Conservation (phyloP, 2,329 filamentous ascomycete genomes). For the Apiospora saccharicola region DNA sequence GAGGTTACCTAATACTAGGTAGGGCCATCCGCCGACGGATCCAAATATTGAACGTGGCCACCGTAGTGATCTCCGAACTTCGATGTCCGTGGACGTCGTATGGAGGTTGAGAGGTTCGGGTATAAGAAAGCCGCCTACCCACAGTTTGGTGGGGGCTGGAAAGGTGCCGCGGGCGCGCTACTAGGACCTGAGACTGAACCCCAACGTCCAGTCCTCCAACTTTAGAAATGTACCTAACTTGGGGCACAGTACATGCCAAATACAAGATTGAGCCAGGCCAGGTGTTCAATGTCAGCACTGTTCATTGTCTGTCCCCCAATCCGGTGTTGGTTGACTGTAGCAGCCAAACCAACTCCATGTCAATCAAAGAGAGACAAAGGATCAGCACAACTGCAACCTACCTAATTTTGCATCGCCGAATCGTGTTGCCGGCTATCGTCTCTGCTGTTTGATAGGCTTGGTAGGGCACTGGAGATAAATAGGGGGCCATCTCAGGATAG, state of each 20-base stretch:
- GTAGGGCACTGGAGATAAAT: not conserved
- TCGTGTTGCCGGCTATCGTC: not conserved
- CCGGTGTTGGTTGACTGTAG: not conserved
- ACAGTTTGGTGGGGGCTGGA: not conserved
- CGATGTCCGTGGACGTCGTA: not conserved
- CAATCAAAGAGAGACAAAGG: not conserved
- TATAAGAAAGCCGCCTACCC: not conserved
- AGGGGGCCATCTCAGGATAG: slow-evolving; percentile 3
- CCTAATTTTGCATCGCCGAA: not conserved
- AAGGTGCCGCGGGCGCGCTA: slow-evolving; percentile 16
- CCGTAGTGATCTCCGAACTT: slow-evolving; percentile 2
- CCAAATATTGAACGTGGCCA: not conserved
- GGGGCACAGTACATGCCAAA: not conserved
- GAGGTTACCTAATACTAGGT: not conserved
- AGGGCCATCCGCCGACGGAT: not conserved
- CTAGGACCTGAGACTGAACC: slow-evolving; percentile 16
- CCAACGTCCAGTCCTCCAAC: slow-evolving; percentile 19
- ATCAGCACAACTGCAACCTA: not conserved
- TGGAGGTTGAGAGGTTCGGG: not conserved
- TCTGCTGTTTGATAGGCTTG: slow-evolving; percentile 1
- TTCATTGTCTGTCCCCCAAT: slow-evolving; percentile 1
- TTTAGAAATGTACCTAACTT: not conserved
- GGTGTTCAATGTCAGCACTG: not conserved
- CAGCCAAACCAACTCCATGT: not conserved
- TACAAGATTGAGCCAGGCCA: not conserved